These are phyloP conservation scores for Pseudogymnoascus sp. DNA, from an alignment of 2,329 filamentous ascomycete species.

Conservation along the genomic window DNA sequence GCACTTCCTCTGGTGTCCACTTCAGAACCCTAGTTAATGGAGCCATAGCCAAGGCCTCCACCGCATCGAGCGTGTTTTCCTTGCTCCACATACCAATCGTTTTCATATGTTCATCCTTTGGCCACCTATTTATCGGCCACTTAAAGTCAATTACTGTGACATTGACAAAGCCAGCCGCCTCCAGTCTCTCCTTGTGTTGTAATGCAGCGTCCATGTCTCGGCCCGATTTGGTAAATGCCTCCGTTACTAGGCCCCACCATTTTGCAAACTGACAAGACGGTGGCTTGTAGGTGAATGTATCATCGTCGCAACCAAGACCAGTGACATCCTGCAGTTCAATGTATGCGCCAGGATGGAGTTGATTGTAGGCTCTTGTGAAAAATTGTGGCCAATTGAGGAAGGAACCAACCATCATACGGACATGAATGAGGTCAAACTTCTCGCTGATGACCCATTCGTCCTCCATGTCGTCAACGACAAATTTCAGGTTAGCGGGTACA, in stretches of 20 bases:
- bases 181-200: slow-evolving; percentile 18
- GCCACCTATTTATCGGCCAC: slow-evolving; percentile 46
- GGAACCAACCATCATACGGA: slow-evolving; percentile 16
- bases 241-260: slow-evolving; percentile 24
- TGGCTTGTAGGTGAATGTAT: slow-evolving; percentile 10
- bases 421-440: slow-evolving; percentile 24
- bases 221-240: slow-evolving; percentile 28
- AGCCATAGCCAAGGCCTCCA: slow-evolving; percentile 23
- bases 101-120: slow-evolving; percentile 36
- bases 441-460: slow-evolving; percentile 35
- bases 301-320: slow-evolving; percentile 32
- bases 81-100: slow-evolving; percentile 16
- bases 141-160: slow-evolving; percentile 37
- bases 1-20: slow-evolving; percentile 25
- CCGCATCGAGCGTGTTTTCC: slow-evolving; percentile 24
- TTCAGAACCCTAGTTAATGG: slow-evolving; percentile 20
- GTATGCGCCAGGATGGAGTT: slow-evolving; percentile 25
- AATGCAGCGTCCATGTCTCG: slow-evolving; percentile 28
- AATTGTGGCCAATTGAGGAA: slow-evolving; percentile 16
- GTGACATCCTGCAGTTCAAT: slow-evolving; percentile 28
- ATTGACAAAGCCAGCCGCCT: slow-evolving; percentile 21
- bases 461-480: slow-evolving; percentile 37
- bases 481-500: slow-evolving; percentile 67
- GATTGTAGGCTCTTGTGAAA: slow-evolving; percentile 12
- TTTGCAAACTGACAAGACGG: slow-evolving; percentile 11